Base-by-base conservation (phyloP, 2,329 filamentous ascomycete genomes). In the Emergomyces orientalis region DNA sequence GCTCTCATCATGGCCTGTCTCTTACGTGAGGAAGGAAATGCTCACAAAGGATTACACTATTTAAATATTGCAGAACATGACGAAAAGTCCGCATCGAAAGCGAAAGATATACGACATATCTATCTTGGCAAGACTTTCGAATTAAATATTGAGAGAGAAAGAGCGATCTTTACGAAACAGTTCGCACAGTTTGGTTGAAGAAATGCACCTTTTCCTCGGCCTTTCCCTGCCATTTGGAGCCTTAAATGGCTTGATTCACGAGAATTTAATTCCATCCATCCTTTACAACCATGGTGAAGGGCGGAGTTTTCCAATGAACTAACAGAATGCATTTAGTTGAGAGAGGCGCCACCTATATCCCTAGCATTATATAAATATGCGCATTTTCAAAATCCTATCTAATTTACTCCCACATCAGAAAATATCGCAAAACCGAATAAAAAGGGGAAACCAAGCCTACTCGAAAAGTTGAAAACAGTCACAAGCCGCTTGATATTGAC, bases 41-140 rank as follows among this genome's bases (percentile, higher is more conserved):
- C 54, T 6, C 60, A 64, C 0, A 49, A 64, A 14, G 69, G 69
- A 4, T 43, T 63, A 30, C 37, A 64, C 4, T 62, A 69, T 27
- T 64, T 72, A 27, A 63, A 67, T 1, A 30, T 63, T 17, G 56
- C 64, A 22, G 63, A 64, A 27, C 17, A 65, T 8, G 57, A 68
- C 30, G 60, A 64, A 25, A 54, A 62, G 4, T 64, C 59, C 39
- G 47, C 59, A 0, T 86, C 89, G 62, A 76, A 82, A 27, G 84
- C 82, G 1, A 72, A 82, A 22, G 75, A 75, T 2, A 74, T 91
- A 0, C 81, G 88, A 63, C 74, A 78, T 3, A 89, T 89, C 68
- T 90, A 88, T 88, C 79, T 75, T 62, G 73, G 75, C 30, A n/a
- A 37, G 32, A 39, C 59, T 2, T 41, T 61, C 37, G 13, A 54